Conservation (phyloP, 1,284 basidiomycete species). For the Cryptococcus depauperatus region DNA sequence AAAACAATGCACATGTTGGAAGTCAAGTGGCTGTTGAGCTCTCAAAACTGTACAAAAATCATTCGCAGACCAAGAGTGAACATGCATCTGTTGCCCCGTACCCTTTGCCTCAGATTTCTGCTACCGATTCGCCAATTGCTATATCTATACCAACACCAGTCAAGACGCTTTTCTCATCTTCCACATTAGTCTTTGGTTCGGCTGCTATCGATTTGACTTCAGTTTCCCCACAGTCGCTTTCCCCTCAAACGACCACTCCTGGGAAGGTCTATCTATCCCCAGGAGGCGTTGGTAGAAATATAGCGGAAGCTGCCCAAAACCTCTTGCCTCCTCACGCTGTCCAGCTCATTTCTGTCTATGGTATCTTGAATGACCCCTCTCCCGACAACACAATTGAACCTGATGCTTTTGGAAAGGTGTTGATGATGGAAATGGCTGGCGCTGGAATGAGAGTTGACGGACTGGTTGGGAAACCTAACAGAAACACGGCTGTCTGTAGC, state of each 20-base stretch:
- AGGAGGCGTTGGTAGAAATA: slow-evolving; percentile 90
- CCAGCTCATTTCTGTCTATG: slow-evolving; percentile 47
- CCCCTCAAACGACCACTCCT: slow-evolving; percentile 63
- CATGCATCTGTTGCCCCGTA: slow-evolving; percentile 27
- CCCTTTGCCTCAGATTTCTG: background rate
- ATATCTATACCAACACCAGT: background rate
- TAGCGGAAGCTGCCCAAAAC: slow-evolving; percentile 69
- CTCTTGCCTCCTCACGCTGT: slow-evolving; percentile 30
- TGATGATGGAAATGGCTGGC: slow-evolving; percentile 53
- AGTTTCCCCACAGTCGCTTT: slow-evolving; percentile 29
- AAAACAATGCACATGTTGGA: slow-evolving; percentile 86
- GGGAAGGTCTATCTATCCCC: slow-evolving; percentile 65
- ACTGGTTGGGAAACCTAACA: slow-evolving; percentile 46
- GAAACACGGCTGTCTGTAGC: slow-evolving; percentile 49
- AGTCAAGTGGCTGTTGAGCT: slow-evolving; percentile 73
- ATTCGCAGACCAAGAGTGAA: no score
- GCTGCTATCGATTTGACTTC: slow-evolving; percentile 82
- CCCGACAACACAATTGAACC: slow-evolving; percentile 45
- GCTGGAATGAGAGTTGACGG: slow-evolving; percentile 78
- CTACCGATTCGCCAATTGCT: background rate
- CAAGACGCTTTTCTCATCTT: slow-evolving; percentile 16
- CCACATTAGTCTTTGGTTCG: slow-evolving; percentile 65
- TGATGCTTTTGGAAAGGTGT: slow-evolving; percentile 62
- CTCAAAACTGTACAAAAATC: slow-evolving; percentile 49
- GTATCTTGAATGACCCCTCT: slow-evolving; percentile 4